Evolutionary conservation across 495 filamentous ascomycete species (phyloP).

Genomic region (Endocarpon pusillum): DNA sequence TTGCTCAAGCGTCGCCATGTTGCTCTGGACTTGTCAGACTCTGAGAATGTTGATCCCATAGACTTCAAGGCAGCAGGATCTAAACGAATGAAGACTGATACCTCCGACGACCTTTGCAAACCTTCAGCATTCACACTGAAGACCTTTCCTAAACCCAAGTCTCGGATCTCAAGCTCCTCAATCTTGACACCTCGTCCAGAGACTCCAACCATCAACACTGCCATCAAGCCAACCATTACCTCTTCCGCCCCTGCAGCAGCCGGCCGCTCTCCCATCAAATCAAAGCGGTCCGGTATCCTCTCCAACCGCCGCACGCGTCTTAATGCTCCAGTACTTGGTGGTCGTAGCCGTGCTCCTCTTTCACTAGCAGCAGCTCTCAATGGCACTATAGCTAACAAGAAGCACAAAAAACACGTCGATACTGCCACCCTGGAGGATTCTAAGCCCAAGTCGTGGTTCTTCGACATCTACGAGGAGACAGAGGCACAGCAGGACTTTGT

Average conservation of each 20-base stretch:
- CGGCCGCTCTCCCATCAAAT: conserved; percentile 43
- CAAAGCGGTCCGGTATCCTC: conserved; percentile 45
- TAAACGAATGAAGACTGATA: conserved; percentile 34
- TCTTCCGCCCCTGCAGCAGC: conserved; percentile 37
- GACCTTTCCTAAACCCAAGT: conserved; percentile 10
- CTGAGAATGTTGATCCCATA: conserved; percentile 68
- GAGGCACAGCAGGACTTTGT: conserved; percentile 78
- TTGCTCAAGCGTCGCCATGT: conserved; percentile 23
- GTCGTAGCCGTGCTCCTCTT: conserved; percentile 35
- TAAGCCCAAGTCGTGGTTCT: conserved; percentile 53
- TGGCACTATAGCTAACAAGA: conserved; percentile 11
- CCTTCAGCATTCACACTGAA: conserved; percentile 16
- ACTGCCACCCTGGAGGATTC: conserved; percentile 40
- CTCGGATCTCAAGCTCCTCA: too few species aligned
- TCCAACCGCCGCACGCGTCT: conserved; percentile 34
- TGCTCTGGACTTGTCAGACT: conserved; percentile 38
- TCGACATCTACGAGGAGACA: conserved; percentile 89
- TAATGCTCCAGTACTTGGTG: conserved; percentile 9
- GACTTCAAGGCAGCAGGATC: conserved; percentile 44
- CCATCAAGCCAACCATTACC: conserved; percentile 25
- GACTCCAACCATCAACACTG: too few species aligned
- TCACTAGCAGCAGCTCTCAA: conserved; percentile 28
- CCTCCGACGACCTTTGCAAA: conserved; percentile 25
- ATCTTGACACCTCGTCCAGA: too few species aligned
- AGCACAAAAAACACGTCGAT: conserved; percentile 13